Evolutionary conservation across 2,329 filamentous ascomycete species (phyloP).

Genomic region (Monosporascus sp.): DNA sequence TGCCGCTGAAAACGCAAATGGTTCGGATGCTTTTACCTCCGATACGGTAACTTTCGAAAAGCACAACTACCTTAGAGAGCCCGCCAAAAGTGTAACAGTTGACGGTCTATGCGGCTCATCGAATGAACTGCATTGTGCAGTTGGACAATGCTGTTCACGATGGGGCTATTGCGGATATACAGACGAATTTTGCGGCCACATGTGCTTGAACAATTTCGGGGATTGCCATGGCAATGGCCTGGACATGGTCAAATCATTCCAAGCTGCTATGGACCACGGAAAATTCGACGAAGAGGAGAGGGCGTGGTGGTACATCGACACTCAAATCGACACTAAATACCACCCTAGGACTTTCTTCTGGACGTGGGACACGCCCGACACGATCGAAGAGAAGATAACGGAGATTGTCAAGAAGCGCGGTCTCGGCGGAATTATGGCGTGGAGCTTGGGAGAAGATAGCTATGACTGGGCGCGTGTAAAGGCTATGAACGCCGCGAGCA

Average conservation of each 20-base stretch:
- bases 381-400: constrained; percentile 42
- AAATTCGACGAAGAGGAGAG: neutral
- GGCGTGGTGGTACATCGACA: constrained; percentile 6
- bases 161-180: neutral
- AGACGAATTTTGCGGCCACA: neutral
- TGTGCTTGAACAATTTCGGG: neutral
- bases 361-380: constrained; percentile 49
- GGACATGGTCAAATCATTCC: constrained; percentile 6
- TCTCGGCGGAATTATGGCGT: constrained; percentile 48
- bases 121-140: neutral
- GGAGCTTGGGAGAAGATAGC: constrained; percentile 47
- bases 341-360: constrained; percentile 36
- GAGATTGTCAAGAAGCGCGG: constrained; percentile 35
- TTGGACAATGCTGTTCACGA: neutral
- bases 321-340: constrained; percentile 1
- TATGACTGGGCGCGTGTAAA: constrained; percentile 37
- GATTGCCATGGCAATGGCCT: neutral
- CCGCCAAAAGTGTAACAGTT: neutral
- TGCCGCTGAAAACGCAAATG: constrained; percentile 50
- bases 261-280: constrained; percentile 1
- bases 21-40: constrained; percentile 51
- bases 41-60: constrained; percentile 52
- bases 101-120: neutral
- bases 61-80: neutral
- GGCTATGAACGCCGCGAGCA: constrained; percentile 24